A percentile compares a stretch with the other conserved stretches of the same genome.
These are phyloP conservation scores for Fusarium buharicum DNA, from an alignment of 2,329 filamentous ascomycete species.

Conservation along the genomic window DNA sequence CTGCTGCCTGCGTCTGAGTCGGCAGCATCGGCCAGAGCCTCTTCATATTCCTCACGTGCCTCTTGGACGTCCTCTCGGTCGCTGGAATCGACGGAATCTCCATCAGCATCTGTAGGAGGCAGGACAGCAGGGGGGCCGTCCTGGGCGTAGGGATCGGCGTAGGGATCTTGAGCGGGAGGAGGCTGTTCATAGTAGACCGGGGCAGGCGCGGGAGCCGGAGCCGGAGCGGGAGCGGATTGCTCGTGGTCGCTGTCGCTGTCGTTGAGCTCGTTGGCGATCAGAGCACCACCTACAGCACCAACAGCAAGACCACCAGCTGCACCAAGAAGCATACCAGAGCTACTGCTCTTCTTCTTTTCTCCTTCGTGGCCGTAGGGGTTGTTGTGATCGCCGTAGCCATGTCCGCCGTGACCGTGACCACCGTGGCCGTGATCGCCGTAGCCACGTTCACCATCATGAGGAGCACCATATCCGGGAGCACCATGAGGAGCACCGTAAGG, in stretches of 20 bases:
- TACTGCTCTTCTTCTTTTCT: slow-evolving; percentile 55
- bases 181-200: slow-evolving; percentile 24
- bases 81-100: slow-evolving; percentile 55
- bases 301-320: slow-evolving; percentile 69
- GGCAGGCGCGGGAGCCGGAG: neutral
- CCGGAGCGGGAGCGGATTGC: slow-evolving; percentile 27
- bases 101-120: slow-evolving; percentile 54
- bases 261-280: slow-evolving; percentile 64
- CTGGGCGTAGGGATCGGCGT: slow-evolving; percentile 34
- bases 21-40: slow-evolving; percentile 52
- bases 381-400: slow-evolving; percentile 7
- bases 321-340: slow-evolving; percentile 66
- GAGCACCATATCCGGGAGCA: slow-evolving; percentile 20
- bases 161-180: slow-evolving; percentile 34
- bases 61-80: slow-evolving; percentile 56
- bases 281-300: slow-evolving; percentile 66
- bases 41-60: slow-evolving; percentile 57
- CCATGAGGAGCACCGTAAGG: slow-evolving; percentile 18
- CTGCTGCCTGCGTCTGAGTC: slow-evolving; percentile 62
- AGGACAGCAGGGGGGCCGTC: slow-evolving; percentile 50
- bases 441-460: slow-evolving; percentile 11
- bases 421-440: slow-evolving; percentile 6
- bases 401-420: neutral
- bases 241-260: slow-evolving; percentile 43
- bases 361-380: slow-evolving; percentile 36